Percentiles rank a stretch among this genome's conserved stretches.
Evolutionary conservation across 2,329 filamentous ascomycete species (phyloP).

Genomic region (Xylariaceae sp.): DNA sequence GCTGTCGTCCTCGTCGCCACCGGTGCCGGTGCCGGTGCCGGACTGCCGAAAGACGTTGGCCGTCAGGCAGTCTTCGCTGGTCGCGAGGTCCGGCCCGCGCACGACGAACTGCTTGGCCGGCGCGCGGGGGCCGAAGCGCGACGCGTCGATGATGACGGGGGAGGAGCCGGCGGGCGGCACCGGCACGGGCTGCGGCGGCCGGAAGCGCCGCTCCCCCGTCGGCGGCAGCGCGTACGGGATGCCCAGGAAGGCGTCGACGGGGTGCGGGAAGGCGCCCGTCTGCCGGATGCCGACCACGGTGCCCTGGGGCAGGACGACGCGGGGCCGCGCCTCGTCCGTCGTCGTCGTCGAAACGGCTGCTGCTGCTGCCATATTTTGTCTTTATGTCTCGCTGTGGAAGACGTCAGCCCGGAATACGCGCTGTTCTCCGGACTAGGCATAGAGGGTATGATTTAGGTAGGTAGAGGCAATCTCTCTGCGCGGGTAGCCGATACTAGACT

Average conservation of each 20-base stretch:
- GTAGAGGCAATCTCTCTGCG: too few relatives aligned
- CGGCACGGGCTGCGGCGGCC: constrained; percentile 24
- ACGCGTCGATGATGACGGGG: constrained; percentile 18
- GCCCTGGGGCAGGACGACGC: constrained; percentile 11
- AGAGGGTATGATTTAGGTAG: too few relatives aligned
- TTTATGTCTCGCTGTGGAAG: too few relatives aligned
- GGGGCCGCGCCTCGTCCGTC: constrained; percentile 5
- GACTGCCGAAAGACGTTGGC: constrained; percentile 19
- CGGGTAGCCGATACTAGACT: too few relatives aligned
- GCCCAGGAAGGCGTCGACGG: constrained; percentile 36
- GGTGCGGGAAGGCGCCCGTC: constrained; percentile 9
- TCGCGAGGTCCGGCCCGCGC: constrained; percentile 11
- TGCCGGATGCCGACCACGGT: constrained; percentile 19
- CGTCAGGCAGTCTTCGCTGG: constrained; percentile 21
- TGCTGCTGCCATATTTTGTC: too few relatives aligned
- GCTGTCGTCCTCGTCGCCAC: too few relatives aligned
- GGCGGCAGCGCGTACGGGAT: constrained; percentile 42
- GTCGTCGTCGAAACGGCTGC: too few relatives aligned
- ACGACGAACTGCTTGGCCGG: constrained; percentile 13
- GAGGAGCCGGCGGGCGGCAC: constrained; percentile 8
- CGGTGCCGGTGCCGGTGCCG: neutral
- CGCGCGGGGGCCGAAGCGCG: constrained; percentile 15
- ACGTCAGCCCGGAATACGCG: too few relatives aligned
- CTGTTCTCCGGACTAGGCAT: too few relatives aligned
- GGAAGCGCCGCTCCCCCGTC: constrained; percentile 38